Evolutionary conservation across 2,329 filamentous ascomycete genomes (phyloP).

Genomic region (Westerdykella sp.): DNA sequence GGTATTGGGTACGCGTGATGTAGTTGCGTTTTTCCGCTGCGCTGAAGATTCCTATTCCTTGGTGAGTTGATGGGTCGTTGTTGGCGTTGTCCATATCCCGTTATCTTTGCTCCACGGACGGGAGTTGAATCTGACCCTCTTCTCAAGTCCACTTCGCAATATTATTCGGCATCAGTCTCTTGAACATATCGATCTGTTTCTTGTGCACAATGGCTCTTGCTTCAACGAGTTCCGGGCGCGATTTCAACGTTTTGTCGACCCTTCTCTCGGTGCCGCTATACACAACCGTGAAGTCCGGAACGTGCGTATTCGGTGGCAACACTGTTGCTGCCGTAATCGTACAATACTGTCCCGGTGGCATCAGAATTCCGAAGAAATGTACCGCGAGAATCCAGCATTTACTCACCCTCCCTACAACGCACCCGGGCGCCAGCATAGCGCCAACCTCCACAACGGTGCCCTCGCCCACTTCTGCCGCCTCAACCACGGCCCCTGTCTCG

Average conservation of each 20-base stretch:
- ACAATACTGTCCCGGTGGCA: constrained; percentile 17
- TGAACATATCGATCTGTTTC: constrained; percentile 34
- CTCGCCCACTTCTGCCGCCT: constrained; percentile 34
- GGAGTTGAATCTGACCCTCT: neutral
- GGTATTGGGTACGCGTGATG: too few relatives aligned
- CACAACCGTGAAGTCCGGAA: constrained; percentile 44
- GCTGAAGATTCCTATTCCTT: too few relatives aligned
- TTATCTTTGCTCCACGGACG: too few relatives aligned
- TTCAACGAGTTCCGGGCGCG: constrained; percentile 24
- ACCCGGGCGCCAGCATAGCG: constrained; percentile 28
- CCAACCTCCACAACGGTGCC: constrained; percentile 31
- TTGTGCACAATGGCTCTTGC: constrained; percentile 25
- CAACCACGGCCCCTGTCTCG: constrained; percentile 40
- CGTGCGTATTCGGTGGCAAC: constrained; percentile 31
- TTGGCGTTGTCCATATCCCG: too few relatives aligned
- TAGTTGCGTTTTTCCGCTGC: too few relatives aligned
- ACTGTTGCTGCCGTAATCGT: constrained; percentile 37
- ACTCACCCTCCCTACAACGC: constrained; percentile 39
- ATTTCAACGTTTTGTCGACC: constrained; percentile 35
- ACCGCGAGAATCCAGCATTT: neutral
- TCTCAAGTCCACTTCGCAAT: constrained; percentile 29
- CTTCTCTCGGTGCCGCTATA: constrained; percentile 36
- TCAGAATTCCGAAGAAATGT: constrained; percentile 2
- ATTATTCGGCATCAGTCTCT: constrained; percentile 32
- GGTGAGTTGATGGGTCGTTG: too few relatives aligned